Evolutionary conservation across 768 basidiomycete species (phyloP).

Genomic region (Calocybe cyanea): DNA sequence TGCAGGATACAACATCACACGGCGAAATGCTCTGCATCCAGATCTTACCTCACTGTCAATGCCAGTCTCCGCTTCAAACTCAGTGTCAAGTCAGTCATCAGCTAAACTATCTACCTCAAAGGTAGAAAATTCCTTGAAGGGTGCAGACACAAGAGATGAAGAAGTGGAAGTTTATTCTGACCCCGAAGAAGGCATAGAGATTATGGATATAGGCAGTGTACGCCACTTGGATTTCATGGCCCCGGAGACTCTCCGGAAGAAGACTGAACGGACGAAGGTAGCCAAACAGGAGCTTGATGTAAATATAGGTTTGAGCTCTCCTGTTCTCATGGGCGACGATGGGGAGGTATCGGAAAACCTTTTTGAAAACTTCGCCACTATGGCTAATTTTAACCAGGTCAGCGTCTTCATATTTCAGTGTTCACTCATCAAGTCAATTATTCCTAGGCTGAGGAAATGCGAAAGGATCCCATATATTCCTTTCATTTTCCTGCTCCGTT

Average conservation of each 20-base stretch:
- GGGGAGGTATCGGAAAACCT: conserved; percentile 80
- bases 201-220: conserved; percentile 79
- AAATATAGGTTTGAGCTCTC: conserved; percentile 22
- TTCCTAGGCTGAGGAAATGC: conserved; percentile 38
- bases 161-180: conserved; percentile 77
- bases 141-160: conserved; percentile 27
- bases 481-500: conserved; percentile 91
- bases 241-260: conserved; percentile 65
- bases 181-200: conserved; percentile 84
- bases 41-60: conserved; percentile 51
- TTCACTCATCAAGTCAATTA: neutral
- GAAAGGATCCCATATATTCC: conserved; percentile 73
- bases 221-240: conserved; percentile 86
- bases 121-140: conserved; percentile 33
- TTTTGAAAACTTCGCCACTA: conserved; percentile 60
- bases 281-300: conserved; percentile 33
- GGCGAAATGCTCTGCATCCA: conserved; percentile 49
- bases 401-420: conserved; percentile 4
- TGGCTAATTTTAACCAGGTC: conserved; percentile 38
- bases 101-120: conserved; percentile 48
- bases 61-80: conserved; percentile 33
- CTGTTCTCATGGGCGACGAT: no score
- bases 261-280: conserved; percentile 39
- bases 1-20: conserved; percentile 46
- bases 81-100: conserved; percentile 49